These are phyloP conservation scores for Auriscalpium vulgare DNA, from an alignment of 768 basidiomycete genomes.

Conservation along the genomic window DNA sequence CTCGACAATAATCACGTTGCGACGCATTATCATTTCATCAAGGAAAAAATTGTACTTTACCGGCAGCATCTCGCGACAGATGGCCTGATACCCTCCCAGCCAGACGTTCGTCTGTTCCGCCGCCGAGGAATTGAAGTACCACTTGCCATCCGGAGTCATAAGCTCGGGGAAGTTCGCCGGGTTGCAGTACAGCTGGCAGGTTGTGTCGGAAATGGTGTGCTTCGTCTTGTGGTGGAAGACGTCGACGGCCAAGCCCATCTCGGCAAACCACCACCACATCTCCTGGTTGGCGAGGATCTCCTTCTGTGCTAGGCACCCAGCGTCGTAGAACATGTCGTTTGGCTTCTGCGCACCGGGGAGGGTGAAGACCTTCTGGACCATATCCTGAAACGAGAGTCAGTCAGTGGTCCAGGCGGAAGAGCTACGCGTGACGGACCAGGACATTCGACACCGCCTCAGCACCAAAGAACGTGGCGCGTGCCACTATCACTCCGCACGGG, in stretches of 20 bases:
- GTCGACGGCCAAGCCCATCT: conserved; percentile 12
- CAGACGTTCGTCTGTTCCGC: conserved; percentile 29
- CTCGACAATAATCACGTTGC: conserved; percentile 7
- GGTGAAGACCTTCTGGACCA: not conserved
- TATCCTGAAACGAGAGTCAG: not conserved
- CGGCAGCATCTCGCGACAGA: conserved; percentile 21
- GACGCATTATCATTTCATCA: conserved; percentile 23
- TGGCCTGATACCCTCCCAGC: conserved; percentile 25
- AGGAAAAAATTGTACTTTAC: conserved; percentile 23
- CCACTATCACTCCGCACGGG: conserved; percentile 13
- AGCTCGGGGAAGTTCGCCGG: conserved; percentile 21
- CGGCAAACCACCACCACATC: conserved; percentile 1
- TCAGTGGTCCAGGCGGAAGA: not conserved
- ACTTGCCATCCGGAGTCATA: conserved; percentile 11
- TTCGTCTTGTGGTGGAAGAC: conserved; percentile 19
- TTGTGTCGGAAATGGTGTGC: conserved; percentile 17
- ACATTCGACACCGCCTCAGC: conserved; percentile 8
- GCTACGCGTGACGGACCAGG: conserved; percentile 4
- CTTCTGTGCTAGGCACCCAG: not conserved
- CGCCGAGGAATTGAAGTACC: conserved; percentile 28
- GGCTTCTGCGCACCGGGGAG: not conserved
- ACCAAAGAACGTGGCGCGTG: conserved; percentile 9
- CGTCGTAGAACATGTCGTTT: not conserved
- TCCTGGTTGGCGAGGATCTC: not conserved
- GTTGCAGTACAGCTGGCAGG: conserved; percentile 22